Conservation (phyloP, 352 stramenopile genomes). For the Pythium apleroticum region DNA sequence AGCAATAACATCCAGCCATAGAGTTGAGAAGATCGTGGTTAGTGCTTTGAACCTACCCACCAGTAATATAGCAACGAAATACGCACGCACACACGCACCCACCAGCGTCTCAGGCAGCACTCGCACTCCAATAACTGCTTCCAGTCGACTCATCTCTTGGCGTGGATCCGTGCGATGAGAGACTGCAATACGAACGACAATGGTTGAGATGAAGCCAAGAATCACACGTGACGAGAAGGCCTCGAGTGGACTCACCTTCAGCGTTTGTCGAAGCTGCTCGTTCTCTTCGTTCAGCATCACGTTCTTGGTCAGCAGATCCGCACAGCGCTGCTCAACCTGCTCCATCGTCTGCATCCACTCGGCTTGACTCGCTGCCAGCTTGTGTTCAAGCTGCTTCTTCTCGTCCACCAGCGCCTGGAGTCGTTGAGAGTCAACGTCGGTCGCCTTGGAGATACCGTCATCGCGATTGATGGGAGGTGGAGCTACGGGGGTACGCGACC, state of each 20-base stretch:
- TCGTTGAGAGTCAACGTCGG: background rate
- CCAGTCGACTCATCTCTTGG: constrained; percentile 7
- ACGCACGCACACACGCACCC: constrained; percentile 2
- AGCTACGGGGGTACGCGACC: constrained; percentile 5
- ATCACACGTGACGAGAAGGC: too few species aligned
- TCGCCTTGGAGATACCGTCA: background rate
- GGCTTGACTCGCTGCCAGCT: constrained; percentile 34
- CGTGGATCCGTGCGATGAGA: constrained; percentile 21
- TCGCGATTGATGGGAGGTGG: background rate
- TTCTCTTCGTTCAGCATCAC: constrained; percentile 75
- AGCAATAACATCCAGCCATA: constrained; percentile 89
- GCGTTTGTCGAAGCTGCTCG: constrained; percentile 37
- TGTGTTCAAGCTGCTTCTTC: constrained; percentile 33
- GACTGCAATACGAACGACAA: constrained; percentile 3
- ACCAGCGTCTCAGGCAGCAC: constrained; percentile 23
- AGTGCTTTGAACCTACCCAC: constrained; percentile 2
- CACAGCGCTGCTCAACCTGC: constrained; percentile 55
- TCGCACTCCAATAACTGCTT: background rate
- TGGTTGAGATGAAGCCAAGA: background rate
- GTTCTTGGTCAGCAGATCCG: constrained; percentile 66
- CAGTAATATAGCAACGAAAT: constrained; percentile 2
- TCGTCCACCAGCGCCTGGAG: background rate
- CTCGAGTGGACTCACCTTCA: constrained; percentile 46
- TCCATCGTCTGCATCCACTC: constrained; percentile 49
- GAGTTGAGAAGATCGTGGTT: background rate